A percentile compares a stretch with the other conserved stretches of the same genome.
phyloP scores from a whole-genome alignment of 306 rosid species.

The Ormosia semicastrata region DNA sequence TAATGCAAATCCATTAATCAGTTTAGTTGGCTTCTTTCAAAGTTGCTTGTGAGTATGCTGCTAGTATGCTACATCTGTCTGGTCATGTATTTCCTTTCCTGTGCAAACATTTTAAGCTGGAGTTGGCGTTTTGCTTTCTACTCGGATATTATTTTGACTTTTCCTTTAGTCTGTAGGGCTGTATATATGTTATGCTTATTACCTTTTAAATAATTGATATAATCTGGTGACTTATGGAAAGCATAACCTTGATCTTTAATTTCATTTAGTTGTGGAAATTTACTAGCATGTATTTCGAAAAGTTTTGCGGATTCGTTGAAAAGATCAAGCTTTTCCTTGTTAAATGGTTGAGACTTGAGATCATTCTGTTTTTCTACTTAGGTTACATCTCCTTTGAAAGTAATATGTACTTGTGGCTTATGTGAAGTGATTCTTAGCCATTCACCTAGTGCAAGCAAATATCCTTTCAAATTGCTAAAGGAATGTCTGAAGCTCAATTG shows the following conservation, averaged over 20 bases:
- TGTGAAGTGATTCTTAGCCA: slow-evolving; percentile 1
- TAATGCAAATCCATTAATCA: too few relatives aligned
- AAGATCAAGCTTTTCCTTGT: slow-evolving; percentile 11
- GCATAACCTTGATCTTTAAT: background rate
- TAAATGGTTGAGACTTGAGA: background rate
- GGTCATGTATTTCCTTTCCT: slow-evolving; percentile 11
- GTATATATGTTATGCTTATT: background rate
- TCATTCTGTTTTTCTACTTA: slow-evolving; percentile 1
- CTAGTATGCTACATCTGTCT: slow-evolving; percentile 8
- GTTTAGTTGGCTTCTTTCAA: background rate
- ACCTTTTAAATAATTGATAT: background rate
- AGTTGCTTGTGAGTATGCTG: slow-evolving; percentile 11
- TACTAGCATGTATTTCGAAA: background rate
- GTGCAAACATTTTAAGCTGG: slow-evolving; percentile 1
- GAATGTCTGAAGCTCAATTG: background rate
- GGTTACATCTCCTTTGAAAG: slow-evolving; percentile 8
- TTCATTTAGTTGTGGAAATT: background rate
- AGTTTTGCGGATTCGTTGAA: slow-evolving; percentile 10
- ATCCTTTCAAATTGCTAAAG: background rate
- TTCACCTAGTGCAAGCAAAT: background rate
- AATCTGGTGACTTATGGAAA: slow-evolving; percentile 1
- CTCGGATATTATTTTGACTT: background rate
- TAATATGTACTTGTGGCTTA: background rate
- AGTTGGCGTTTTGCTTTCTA: background rate
- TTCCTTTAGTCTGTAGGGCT: background rate